Conservation (phyloP, 305 asterid genomes). For the Salvia sclarea region DNA sequence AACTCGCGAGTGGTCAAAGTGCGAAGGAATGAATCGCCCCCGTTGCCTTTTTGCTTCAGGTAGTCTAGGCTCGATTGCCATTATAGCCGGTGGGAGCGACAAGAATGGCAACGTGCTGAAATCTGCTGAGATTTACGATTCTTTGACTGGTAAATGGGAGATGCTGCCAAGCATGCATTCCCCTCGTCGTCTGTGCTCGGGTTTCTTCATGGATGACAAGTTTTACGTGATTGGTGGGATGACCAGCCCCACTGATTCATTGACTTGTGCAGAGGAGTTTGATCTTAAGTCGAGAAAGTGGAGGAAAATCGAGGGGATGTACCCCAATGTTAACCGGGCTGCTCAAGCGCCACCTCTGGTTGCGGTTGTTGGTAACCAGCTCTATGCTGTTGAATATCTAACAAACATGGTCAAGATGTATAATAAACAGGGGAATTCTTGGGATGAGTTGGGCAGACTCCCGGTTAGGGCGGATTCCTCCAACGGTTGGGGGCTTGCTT, state of each 20-base stretch:
- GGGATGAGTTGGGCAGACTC: conserved; percentile 76
- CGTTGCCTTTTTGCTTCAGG: conserved; percentile 85
- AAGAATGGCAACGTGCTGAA: conserved; percentile 66
- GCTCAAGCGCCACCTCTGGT: conserved; percentile 94
- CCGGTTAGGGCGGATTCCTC: conserved; percentile 82
- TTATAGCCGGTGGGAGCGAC: conserved; percentile 81
- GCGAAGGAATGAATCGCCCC: conserved; percentile 69
- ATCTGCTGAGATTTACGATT: conserved; percentile 77
- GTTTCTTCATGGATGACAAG: conserved; percentile 78
- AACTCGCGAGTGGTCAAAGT: conserved; percentile 57
- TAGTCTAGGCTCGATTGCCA: conserved; percentile 66
- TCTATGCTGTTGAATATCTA: conserved; percentile 68
- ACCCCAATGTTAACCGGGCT: conserved; percentile 69
- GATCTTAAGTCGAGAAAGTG: conserved; percentile 67
- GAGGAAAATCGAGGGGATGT: conserved; percentile 78
- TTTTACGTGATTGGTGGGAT: conserved; percentile 87
- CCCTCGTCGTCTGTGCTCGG: conserved; percentile 78
- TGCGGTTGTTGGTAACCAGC: conserved; percentile 73
- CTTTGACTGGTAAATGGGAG: conserved; percentile 72
- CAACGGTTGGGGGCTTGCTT: conserved; percentile 95
- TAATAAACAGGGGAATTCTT: conserved; percentile 51
- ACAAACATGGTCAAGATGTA: conserved; percentile 83
- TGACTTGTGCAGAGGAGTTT: conserved; percentile 80
- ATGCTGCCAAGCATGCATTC: conserved; percentile 75
- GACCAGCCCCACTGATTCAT: conserved; percentile 64